Percentiles rank a stretch among this genome's conserved stretches.
phyloP scores from a whole-genome alignment of 495 filamentous ascomycete genomes.

The Umbilicaria muhlenbergii region DNA sequence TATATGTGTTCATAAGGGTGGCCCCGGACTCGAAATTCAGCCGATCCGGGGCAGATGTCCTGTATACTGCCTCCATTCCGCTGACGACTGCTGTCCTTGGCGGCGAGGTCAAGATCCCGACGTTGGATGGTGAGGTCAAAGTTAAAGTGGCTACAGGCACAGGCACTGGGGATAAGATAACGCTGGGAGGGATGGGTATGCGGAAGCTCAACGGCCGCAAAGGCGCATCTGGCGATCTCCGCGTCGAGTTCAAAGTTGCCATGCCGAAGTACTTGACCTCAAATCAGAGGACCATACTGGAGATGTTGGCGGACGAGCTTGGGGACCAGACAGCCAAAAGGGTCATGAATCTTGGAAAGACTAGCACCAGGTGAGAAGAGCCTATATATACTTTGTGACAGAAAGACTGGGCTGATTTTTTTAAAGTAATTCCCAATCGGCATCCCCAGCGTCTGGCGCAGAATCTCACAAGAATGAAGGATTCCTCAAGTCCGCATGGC shows the following conservation, averaged over 20 bases:
- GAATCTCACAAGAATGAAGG: constrained; percentile 57
- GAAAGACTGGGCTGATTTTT: neutral
- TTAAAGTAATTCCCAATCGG: neutral
- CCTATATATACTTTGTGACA: constrained; percentile 19
- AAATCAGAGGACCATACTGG: constrained; percentile 81
- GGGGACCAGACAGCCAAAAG: constrained; percentile 80
- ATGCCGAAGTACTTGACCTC: constrained; percentile 87
- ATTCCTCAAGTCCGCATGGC: constrained; percentile 80
- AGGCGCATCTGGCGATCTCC: constrained; percentile 60
- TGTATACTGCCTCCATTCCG: constrained; percentile 82
- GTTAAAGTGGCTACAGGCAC: constrained; percentile 81
- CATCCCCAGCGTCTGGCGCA: constrained; percentile 10
- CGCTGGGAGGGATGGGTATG: constrained; percentile 81
- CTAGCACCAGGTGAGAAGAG: constrained; percentile 5
- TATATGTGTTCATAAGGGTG: constrained; percentile 76
- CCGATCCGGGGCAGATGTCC: constrained; percentile 70
- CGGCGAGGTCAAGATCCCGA: constrained; percentile 78
- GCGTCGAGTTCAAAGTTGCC: constrained; percentile 82
- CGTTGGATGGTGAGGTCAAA: constrained; percentile 76
- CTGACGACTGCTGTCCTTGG: constrained; percentile 86
- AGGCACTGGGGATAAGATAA: constrained; percentile 80
- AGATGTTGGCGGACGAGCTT: constrained; percentile 93
- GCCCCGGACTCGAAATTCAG: constrained; percentile 73
- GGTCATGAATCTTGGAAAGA: constrained; percentile 58
- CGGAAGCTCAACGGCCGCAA: constrained; percentile 47